Conservation (phyloP, 495 filamentous ascomycete genomes). For the Massariosphaeria phaeospora region DNA sequence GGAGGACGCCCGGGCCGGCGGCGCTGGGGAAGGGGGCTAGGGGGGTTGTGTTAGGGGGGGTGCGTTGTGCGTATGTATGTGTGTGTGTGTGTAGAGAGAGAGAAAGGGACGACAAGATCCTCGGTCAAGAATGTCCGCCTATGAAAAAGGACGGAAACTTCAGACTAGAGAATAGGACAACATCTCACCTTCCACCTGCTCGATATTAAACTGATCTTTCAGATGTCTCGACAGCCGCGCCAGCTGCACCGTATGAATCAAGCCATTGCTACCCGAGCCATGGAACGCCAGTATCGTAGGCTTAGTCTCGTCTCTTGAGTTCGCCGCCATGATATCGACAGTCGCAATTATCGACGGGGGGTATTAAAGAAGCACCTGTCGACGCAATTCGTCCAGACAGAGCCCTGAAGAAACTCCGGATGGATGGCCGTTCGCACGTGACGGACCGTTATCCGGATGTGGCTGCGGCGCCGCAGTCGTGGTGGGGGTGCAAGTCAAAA, state of each 20-base stretch:
- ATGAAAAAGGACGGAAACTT: neutral
- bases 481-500: too few relatives aligned
- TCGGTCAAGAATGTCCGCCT: neutral
- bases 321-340: too few relatives aligned
- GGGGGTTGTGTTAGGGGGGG: neutral
- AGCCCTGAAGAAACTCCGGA: too few relatives aligned
- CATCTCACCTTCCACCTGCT: conserved; percentile 15
- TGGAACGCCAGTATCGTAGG: conserved; percentile 28
- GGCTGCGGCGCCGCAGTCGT: too few relatives aligned
- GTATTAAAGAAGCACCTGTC: too few relatives aligned
- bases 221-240: conserved; percentile 13
- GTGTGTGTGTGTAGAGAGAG: neutral
- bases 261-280: conserved; percentile 23
- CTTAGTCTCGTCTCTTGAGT: too few relatives aligned
- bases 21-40: conserved; percentile 20
- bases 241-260: conserved; percentile 24
- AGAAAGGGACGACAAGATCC: neutral
- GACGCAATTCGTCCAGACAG: too few relatives aligned
- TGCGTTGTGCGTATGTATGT: neutral
- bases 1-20: conserved; percentile 26
- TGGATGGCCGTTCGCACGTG: too few relatives aligned
- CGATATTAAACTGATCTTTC: conserved; percentile 18
- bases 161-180: too few relatives aligned
- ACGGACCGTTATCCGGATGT: too few relatives aligned
- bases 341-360: too few relatives aligned